Percentiles rank a stretch among this genome's conserved stretches.
phyloP scores from a whole-genome alignment of 805 yeast species.

The Candida alai region DNA sequence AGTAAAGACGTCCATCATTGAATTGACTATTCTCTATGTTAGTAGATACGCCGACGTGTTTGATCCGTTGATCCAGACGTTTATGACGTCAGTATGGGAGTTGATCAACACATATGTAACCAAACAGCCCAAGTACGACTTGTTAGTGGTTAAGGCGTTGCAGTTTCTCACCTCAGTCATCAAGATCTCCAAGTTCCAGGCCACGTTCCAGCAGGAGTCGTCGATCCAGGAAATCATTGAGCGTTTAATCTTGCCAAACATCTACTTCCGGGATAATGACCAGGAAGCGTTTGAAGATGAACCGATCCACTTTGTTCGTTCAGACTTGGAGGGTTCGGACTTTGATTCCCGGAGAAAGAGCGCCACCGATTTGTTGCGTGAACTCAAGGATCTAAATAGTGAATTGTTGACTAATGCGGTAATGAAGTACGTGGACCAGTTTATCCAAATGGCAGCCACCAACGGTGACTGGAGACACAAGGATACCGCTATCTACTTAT shows the following conservation, averaged over 20 bases:
- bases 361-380: constrained; percentile 88
- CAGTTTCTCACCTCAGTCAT: constrained; percentile 80
- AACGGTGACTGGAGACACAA: constrained; percentile 73
- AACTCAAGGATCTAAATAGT: constrained; percentile 76
- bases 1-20: constrained; percentile 79
- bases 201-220: constrained; percentile 59
- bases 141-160: constrained; percentile 76
- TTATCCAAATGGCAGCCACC: constrained; percentile 47
- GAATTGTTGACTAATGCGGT: constrained; percentile 70
- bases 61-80: constrained; percentile 68
- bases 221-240: constrained; percentile 70
- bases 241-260: constrained; percentile 84
- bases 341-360: constrained; percentile 88
- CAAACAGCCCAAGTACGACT: constrained; percentile 73
- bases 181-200: constrained; percentile 60
- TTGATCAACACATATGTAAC: constrained; percentile 61
- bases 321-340: constrained; percentile 94
- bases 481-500: constrained; percentile 82
- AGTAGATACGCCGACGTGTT: constrained; percentile 91
- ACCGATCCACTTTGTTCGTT: constrained; percentile 86
- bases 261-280: constrained; percentile 79
- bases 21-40: constrained; percentile 78
- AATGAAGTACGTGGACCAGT: constrained; percentile 65
- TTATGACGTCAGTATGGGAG: constrained; percentile 81
- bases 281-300: constrained; percentile 95